These are phyloP conservation scores for Claviceps purpurea DNA, from an alignment of 2,329 filamentous ascomycete genomes.

Conservation along the genomic window DNA sequence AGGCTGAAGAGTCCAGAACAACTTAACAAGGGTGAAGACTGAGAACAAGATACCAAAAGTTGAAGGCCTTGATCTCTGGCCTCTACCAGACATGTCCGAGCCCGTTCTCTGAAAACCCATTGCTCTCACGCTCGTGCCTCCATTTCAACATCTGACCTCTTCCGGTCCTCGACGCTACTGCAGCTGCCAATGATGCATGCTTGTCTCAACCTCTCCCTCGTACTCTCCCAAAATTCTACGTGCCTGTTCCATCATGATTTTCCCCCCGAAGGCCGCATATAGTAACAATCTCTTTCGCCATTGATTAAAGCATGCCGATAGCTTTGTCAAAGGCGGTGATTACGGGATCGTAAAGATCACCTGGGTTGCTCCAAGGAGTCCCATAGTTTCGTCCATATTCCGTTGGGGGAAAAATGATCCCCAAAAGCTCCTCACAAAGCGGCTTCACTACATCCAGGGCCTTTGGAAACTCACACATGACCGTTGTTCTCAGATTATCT, in stretches of 20 bases:
- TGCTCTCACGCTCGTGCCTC: no score
- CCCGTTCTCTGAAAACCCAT: no score
- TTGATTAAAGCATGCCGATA: background rate
- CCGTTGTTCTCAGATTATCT: no score
- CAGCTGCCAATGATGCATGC: no score
- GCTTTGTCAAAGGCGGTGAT: slow-evolving; percentile 7
- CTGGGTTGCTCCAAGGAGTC: slow-evolving; percentile 7
- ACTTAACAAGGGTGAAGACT: no score
- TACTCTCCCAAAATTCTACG: background rate
- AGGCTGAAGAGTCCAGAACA: no score
- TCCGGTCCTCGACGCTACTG: no score
- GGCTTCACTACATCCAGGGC: slow-evolving; percentile 8
- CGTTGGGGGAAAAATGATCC: slow-evolving; percentile 5
- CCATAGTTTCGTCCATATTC: slow-evolving; percentile 3
- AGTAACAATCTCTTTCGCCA: background rate
- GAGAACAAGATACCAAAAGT: no score
- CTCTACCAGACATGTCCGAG: no score
- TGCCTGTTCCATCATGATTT: background rate
- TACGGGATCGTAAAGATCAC: slow-evolving; percentile 7
- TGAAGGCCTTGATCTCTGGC: no score
- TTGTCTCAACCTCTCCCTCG: no score
- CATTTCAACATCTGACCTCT: no score
- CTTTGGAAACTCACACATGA: slow-evolving; percentile 9
- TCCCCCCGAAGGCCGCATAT: background rate
- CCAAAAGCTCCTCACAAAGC: slow-evolving; percentile 7